These are phyloP conservation scores for Globisporangium paroecandrum DNA, from an alignment of 352 stramenopile species.

Conservation along the genomic window DNA sequence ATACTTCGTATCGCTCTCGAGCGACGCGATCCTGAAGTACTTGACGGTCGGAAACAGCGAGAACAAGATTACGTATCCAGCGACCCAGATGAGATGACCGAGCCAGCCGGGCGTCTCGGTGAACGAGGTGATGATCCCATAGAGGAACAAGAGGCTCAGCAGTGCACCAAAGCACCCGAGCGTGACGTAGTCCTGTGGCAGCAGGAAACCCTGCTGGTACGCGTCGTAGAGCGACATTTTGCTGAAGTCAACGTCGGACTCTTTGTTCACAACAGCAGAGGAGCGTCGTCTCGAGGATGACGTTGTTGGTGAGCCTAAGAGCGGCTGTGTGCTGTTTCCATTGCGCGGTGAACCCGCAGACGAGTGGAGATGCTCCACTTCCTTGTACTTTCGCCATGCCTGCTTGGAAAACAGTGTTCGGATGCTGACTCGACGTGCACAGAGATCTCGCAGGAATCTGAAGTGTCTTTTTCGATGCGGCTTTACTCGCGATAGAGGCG, in stretches of 20 bases:
- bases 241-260: constrained; percentile 46
- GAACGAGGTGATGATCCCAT: constrained; percentile 57
- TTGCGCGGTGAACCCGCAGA: constrained; percentile 19
- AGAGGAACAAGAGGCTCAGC: constrained; percentile 58
- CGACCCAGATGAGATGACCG: constrained; percentile 71
- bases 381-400: constrained; percentile 59
- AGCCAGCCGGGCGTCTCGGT: constrained; percentile 68
- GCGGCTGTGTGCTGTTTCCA: constrained; percentile 18
- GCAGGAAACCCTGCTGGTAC: constrained; percentile 60
- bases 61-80: constrained; percentile 59
- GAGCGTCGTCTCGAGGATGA: constrained; percentile 12
- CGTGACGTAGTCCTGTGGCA: constrained; percentile 76
- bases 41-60: constrained; percentile 71
- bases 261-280: constrained; percentile 14
- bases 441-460: constrained; percentile 34
- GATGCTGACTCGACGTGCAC: constrained; percentile 29
- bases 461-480: constrained; percentile 26
- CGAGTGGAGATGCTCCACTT: constrained; percentile 26
- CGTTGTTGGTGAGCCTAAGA: constrained; percentile 9
- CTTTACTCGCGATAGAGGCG: constrained; percentile 13
- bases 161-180: constrained; percentile 55
- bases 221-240: constrained; percentile 76
- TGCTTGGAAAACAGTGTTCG: constrained; percentile 42
- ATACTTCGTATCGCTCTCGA: constrained; percentile 58
- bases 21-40: constrained; percentile 65